Conservation (phyloP, 495 filamentous ascomycete genomes). For the Tetracladium setigerum region DNA sequence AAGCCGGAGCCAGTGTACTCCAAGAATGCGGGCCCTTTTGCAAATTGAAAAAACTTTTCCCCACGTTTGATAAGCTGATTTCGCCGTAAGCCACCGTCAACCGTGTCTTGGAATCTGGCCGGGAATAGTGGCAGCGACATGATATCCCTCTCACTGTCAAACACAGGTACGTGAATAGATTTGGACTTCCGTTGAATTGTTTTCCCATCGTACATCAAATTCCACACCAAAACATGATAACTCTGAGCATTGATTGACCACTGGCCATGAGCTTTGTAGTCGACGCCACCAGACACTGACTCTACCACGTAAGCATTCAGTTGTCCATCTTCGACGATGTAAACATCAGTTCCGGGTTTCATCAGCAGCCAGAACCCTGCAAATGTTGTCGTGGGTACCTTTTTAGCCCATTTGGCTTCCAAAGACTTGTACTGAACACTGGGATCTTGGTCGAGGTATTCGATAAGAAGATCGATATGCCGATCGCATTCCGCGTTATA, state of each 20-base stretch:
- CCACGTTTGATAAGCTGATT: neutral
- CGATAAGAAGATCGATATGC: constrained; percentile 4
- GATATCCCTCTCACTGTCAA: neutral
- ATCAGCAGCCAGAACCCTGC: neutral
- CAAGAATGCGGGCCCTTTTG: too few species aligned
- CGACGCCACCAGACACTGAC: neutral
- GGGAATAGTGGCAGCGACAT: neutral
- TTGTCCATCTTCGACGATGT: neutral
- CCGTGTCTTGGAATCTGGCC: neutral
- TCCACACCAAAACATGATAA: neutral
- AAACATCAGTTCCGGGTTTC: constrained; percentile 2
- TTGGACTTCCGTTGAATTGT: neutral
- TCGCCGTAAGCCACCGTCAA: neutral
- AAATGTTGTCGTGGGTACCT: neutral
- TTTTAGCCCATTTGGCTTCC: neutral
- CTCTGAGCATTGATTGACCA: neutral
- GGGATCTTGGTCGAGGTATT: neutral
- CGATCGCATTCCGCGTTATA: too few species aligned
- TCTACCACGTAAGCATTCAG: neutral
- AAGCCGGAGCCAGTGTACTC: too few species aligned
- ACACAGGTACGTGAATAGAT: neutral
- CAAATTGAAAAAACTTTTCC: neutral
- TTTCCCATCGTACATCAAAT: neutral
- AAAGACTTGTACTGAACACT: neutral
- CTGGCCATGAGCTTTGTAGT: too few species aligned